Evolutionary conservation across 2,329 filamentous ascomycete species (phyloP), one percentile per base, ranked within the genome.

Genomic region (Acarospora socialis): DNA sequence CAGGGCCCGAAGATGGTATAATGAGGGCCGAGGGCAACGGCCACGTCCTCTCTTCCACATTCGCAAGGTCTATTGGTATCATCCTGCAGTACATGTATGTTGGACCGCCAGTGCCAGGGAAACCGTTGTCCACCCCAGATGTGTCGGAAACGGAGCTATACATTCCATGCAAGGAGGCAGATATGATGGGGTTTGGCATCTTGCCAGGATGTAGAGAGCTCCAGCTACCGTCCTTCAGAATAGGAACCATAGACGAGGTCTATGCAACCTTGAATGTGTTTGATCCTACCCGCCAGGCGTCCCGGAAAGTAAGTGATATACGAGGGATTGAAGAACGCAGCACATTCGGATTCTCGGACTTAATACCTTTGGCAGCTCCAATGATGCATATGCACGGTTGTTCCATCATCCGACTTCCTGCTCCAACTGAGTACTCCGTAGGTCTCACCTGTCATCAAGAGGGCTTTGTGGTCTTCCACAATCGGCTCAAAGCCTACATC

Each of bases 1-100:
- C n/a, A n/a, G 38, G 44, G 15, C 47, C 46, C 4, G 28, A 30
- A 5, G 36, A 42, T 23, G 50, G 49, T 7, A 44, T 40, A 12
- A 22, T 52, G 17, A 36, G 51, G 36, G 53, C 53, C 7, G 51
- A 54, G 45, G 54, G 53, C 2, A 53, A 53, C 30, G 53, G 52
- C 1, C 50, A 53, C 20, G 52, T 50, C 17, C 32, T 56, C 23
- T 52, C 49, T 5, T 54, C 52, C 3, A 52, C 49, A 0, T 38
- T 41, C 3, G 49, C 55, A 3, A 37, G 43, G 16, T 43, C 43
- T 9, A 32, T 49, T 14, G 47, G 46, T 2, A 37, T 46, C 7
- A 39, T 46, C 6, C 15, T 48, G 15, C 43, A 47, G 29, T 47
- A 44, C 14, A 29, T 9, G 17, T n/a, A 7, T 20, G 33, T 15